Conservation (phyloP, 495 filamentous ascomycete species). For the Daldinia concentrica region DNA sequence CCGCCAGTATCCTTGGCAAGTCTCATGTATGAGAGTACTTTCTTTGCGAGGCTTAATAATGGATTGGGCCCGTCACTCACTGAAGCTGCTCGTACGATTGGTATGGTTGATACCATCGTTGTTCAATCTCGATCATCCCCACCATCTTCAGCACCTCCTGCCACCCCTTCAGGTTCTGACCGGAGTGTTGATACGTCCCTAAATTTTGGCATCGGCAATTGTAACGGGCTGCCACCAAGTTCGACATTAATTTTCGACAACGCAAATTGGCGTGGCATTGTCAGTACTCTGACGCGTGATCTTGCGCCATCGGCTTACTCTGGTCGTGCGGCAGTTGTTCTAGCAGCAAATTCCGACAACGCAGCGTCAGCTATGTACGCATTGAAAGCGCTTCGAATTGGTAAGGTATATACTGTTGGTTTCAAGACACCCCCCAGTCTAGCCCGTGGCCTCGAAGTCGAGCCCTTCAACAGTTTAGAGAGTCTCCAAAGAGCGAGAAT, state of each 20-base stretch:
- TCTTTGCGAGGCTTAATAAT: slow-evolving; percentile 55
- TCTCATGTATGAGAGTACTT: slow-evolving; percentile 50
- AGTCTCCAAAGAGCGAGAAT: slow-evolving; percentile 72
- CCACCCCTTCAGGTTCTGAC: slow-evolving; percentile 53
- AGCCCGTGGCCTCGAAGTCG: slow-evolving; percentile 66
- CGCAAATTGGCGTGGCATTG: slow-evolving; percentile 83
- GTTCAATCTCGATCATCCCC: slow-evolving; percentile 56
- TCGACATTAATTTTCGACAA: slow-evolving; percentile 76
- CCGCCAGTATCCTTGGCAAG: slow-evolving; percentile 67
- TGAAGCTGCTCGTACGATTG: slow-evolving; percentile 77
- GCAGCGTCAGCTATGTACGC: slow-evolving; percentile 80
- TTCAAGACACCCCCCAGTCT: slow-evolving; percentile 75
- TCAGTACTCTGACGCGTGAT: slow-evolving; percentile 79
- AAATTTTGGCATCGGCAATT: slow-evolving; percentile 4
- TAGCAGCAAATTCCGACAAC: slow-evolving; percentile 72
- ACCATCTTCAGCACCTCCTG: slow-evolving; percentile 49
- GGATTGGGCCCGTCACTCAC: slow-evolving; percentile 71
- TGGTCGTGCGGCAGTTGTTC: slow-evolving; percentile 75
- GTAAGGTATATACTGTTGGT: slow-evolving; percentile 83
- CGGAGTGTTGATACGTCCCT: slow-evolving; percentile 25
- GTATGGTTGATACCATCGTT: slow-evolving; percentile 81
- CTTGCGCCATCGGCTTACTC: slow-evolving; percentile 83
- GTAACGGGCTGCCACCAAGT: slow-evolving; percentile 48
- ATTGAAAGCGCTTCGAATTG: slow-evolving; percentile 75
- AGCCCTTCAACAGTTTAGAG: slow-evolving; percentile 82